These are phyloP conservation scores for Kappamyces sp. DNA, from an alignment of 192 early-diverging fungal species.

Conservation along the genomic window DNA sequence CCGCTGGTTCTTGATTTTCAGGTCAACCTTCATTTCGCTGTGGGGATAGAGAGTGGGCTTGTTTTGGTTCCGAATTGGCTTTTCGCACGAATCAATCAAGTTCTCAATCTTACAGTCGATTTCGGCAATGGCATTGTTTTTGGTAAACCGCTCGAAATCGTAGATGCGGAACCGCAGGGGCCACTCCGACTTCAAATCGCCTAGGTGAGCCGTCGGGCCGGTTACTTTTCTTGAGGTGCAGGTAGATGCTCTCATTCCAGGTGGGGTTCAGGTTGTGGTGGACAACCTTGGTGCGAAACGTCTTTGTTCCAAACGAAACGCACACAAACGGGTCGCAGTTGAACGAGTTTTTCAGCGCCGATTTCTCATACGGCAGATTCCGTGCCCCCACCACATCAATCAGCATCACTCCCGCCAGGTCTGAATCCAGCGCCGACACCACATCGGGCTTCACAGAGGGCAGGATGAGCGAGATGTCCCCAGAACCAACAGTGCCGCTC, in stretches of 20 bases:
- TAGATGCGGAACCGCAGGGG: conserved; percentile 47
- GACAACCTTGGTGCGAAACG: conserved; percentile 61
- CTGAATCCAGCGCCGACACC: too few species aligned
- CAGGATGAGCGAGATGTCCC: too few species aligned
- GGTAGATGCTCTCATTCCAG: conserved; percentile 71
- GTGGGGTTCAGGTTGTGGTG: conserved; percentile 63
- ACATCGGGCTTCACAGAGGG: too few species aligned
- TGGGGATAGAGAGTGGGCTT: conserved; percentile 14
- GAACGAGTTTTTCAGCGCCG: conserved; percentile 48
- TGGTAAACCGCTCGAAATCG: conserved; percentile 67
- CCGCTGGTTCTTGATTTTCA: conserved; percentile 15
- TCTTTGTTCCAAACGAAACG: conserved; percentile 61
- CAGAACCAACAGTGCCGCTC: too few species aligned
- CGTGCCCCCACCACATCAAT: conserved; percentile 25
- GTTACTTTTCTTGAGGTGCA: conserved; percentile 25
- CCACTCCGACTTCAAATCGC: conserved; percentile 32
- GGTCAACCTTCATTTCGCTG: conserved; percentile 16
- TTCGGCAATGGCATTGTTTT: conserved; percentile 60
- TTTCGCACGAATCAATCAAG: conserved; percentile 43
- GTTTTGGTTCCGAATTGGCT: conserved; percentile 10
- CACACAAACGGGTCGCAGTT: conserved; percentile 82
- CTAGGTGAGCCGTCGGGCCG: conserved; percentile 26
- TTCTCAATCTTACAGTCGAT: conserved; percentile 39
- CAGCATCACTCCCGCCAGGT: neutral
- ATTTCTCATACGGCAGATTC: conserved; percentile 31